Conservation (phyloP, 2,329 filamentous ascomycete genomes). For the Ceratocystis colombiana region DNA sequence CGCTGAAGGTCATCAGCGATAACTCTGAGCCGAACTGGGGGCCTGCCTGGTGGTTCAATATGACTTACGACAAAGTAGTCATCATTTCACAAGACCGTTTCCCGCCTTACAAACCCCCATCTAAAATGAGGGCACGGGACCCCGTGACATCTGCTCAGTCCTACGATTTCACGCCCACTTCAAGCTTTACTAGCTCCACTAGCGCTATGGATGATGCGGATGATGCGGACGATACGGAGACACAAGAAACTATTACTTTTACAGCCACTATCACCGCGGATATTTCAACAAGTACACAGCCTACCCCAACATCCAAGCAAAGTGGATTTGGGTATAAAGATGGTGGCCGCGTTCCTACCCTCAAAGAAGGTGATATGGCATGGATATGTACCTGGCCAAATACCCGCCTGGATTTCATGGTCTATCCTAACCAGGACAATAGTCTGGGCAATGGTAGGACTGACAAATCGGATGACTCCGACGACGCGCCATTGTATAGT, state of each 20-base stretch:
- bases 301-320: constrained; percentile 4
- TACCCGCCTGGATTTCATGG: constrained; percentile 46
- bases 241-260: constrained; percentile 22
- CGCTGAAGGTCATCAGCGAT: constrained; percentile 44
- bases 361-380: constrained; percentile 41
- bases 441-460: constrained; percentile 30
- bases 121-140: constrained; percentile 27
- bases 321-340: constrained; percentile 31
- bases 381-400: constrained; percentile 52
- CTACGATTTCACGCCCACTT: neutral
- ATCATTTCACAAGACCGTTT: constrained; percentile 40
- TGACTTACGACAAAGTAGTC: constrained; percentile 48
- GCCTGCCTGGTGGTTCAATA: constrained; percentile 46
- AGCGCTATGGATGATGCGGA: neutral
- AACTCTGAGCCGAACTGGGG: constrained; percentile 40
- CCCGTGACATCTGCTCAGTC: neutral
- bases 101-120: constrained; percentile 27
- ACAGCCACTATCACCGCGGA: constrained; percentile 19
- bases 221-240: constrained; percentile 26
- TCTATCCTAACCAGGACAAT: constrained; percentile 46
- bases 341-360: constrained; percentile 32
- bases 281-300: constrained; percentile 17
- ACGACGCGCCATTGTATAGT: constrained; percentile 13
- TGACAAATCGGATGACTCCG: neutral
- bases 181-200: constrained; percentile 19